Conservation (phyloP, 495 filamentous ascomycete genomes). For the Cudoniella acicularis region DNA sequence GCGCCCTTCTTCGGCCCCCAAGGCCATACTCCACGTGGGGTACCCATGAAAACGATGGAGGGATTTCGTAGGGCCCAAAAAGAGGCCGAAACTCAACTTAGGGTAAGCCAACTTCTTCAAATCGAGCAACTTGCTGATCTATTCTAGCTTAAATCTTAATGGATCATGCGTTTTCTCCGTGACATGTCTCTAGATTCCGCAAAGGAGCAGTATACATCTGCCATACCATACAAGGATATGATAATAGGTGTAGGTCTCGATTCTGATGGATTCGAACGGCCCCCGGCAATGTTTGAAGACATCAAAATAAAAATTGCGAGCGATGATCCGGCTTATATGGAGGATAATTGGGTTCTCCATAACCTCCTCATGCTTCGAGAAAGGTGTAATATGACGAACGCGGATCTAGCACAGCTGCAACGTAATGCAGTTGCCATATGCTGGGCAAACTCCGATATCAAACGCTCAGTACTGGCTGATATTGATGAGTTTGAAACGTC, state of each 20-base stretch:
- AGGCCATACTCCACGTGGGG: conserved; percentile 60
- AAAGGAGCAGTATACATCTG: conserved; percentile 41
- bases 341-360: conserved; percentile 13
- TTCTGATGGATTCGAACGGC: conserved; percentile 59
- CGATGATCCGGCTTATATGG: conserved; percentile 68
- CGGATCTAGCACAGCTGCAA: conserved; percentile 6
- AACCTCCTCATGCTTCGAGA: conserved; percentile 5
- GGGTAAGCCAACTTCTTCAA: conserved; percentile 36
- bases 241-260: conserved; percentile 64
- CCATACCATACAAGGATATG: conserved; percentile 39
- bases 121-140: neutral
- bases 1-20: conserved; percentile 78
- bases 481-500: neutral
- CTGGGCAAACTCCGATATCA: conserved; percentile 9
- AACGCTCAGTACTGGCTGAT: neutral
- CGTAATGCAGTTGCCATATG: conserved; percentile 11
- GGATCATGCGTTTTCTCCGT: conserved; percentile 66
- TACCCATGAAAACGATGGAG: conserved; percentile 51
- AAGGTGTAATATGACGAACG: conserved; percentile 1
- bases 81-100: conserved; percentile 56
- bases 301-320: conserved; percentile 65
- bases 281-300: conserved; percentile 56
- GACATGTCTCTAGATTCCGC: conserved; percentile 59
- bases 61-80: conserved; percentile 56
- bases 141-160: conserved; percentile 24